These are phyloP conservation scores for Metarhizium robertsii DNA, from an alignment of 2,329 filamentous ascomycete genomes.

Conservation along the genomic window DNA sequence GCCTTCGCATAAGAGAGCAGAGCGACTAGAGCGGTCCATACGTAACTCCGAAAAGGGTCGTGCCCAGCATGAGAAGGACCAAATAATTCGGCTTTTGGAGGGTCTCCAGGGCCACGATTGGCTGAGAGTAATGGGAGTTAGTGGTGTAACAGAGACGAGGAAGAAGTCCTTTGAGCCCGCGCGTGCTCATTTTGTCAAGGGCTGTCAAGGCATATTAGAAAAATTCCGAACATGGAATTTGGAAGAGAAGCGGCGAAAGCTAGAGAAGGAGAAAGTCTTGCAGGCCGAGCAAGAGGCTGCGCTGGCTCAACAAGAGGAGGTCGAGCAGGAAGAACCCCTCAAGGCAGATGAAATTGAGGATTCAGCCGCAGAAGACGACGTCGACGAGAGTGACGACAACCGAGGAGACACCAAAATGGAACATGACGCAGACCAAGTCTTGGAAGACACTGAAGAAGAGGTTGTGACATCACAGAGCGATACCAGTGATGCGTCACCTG, in stretches of 20 bases:
- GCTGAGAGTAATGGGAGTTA: slow-evolving; percentile 86
- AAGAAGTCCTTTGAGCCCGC: slow-evolving; percentile 84
- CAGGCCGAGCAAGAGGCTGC: slow-evolving; percentile 9
- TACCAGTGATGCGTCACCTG: slow-evolving; percentile 37
- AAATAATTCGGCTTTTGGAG: slow-evolving; percentile 59
- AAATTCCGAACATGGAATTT: slow-evolving; percentile 86
- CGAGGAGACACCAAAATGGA: slow-evolving; percentile 8
- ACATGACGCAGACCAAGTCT: slow-evolving; percentile 23
- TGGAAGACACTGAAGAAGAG: slow-evolving; percentile 11
- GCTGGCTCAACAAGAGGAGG: slow-evolving; percentile 26
- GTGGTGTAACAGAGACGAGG: slow-evolving; percentile 71
- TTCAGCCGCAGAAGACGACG: slow-evolving; percentile 26
- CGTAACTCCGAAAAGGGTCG: slow-evolving; percentile 55
- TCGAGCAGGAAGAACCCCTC: slow-evolving; percentile 16
- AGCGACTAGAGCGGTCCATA: slow-evolving; percentile 51
- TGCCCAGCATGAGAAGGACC: slow-evolving; percentile 58
- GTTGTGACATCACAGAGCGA: slow-evolving; percentile 43
- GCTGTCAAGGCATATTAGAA: slow-evolving; percentile 71
- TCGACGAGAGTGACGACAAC: slow-evolving; percentile 13
- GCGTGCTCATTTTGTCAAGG: slow-evolving; percentile 72
- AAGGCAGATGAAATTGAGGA: slow-evolving; percentile 16
- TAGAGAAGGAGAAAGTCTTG: slow-evolving; percentile 57
- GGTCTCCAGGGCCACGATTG: slow-evolving; percentile 87
- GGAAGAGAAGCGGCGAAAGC: slow-evolving; percentile 76
- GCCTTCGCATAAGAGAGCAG: slow-evolving; percentile 46